Base-by-base conservation (phyloP, 1,284 basidiomycete genomes). In the Cryptococcus neoformans region DNA sequence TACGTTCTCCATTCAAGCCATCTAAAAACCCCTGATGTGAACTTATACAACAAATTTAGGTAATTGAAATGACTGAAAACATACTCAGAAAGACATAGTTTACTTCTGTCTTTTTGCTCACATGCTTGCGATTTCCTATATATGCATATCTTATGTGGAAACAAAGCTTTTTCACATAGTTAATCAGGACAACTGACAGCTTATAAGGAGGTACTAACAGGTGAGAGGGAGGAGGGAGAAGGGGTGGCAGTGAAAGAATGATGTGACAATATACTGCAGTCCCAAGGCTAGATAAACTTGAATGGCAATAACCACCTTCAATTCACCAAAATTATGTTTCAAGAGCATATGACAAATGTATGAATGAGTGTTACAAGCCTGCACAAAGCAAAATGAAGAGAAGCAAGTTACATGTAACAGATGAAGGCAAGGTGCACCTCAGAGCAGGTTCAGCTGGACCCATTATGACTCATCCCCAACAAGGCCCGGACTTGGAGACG, bases 21-120 rank as follows among this genome's bases (percentile, higher is more conserved):
- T 28, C 37, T 28, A 28, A 28, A 28, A 17, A 16, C 39, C 12
- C 11, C 21, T 55, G 10, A 4, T 28, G 45, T 49, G 55, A 37
- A 45, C 21, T 41, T 39, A n/a, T 36, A 38, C 67, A 54, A 70
- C 44, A 41, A 35, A 11, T 16, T 42, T 57, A 91, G 89, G 86
- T 91, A 36, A 83, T 92, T 60, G 79, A 83, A 61, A 80, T 82
- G 78, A 87, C 87, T 0, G 84, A 89, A 65, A 79, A 79, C 38
- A 85, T 87, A 2, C 34, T 73, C 44, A 54, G 54, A 41, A 10
- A 41, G 34, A 17, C 51, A 41, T 10, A 10, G 40, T 41, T 41
- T 41, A n/a, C 40, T 41, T 41, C n/a, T 41, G 40, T 41, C 10
- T 41, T n/a, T n/a, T 48, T 35, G 21, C 11, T 17, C 53, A 53